phyloP scores from a whole-genome alignment of 1,139 yeast genomes.

The Taphrina flavorubra region DNA sequence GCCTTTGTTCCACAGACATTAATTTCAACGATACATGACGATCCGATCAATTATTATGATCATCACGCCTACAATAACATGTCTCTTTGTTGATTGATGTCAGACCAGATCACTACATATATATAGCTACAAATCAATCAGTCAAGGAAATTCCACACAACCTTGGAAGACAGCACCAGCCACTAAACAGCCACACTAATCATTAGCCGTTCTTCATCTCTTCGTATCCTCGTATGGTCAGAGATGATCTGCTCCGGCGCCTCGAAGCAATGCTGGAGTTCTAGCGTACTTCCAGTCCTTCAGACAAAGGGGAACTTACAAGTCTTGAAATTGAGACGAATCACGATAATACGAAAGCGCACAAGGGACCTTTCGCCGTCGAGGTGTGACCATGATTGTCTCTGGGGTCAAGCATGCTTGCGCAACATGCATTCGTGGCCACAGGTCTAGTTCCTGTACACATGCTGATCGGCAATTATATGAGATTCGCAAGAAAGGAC shows the following conservation, averaged over 20 bases:
- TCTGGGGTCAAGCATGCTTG: constrained; percentile 39
- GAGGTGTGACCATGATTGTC: constrained; percentile 22
- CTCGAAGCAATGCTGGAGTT: neutral
- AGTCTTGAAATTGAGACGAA: too few relatives aligned
- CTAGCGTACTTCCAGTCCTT: too few relatives aligned
- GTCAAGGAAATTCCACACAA: too few relatives aligned
- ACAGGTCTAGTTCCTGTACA: constrained; percentile 82
- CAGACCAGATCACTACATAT: too few relatives aligned
- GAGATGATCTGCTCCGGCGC: constrained; percentile 7
- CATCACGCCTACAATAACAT: too few relatives aligned
- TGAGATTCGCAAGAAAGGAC: constrained; percentile 85
- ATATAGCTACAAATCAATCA: too few relatives aligned
- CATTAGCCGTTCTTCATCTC: neutral
- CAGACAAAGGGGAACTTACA: neutral
- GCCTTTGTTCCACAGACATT: too few relatives aligned
- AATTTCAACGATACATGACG: too few relatives aligned
- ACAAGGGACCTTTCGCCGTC: neutral
- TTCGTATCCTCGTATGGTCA: neutral
- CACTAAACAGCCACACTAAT: neutral
- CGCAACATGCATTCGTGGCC: constrained; percentile 51
- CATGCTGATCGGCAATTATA: constrained; percentile 80
- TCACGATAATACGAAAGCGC: too few relatives aligned
- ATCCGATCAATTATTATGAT: too few relatives aligned
- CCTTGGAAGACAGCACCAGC: neutral
- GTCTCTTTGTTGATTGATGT: too few relatives aligned